A percentile compares a stretch with the other conserved stretches of the same genome.
Conservation (phyloP, 1,284 basidiomycete species). For the Cystobasidiaceae sp. region DNA sequence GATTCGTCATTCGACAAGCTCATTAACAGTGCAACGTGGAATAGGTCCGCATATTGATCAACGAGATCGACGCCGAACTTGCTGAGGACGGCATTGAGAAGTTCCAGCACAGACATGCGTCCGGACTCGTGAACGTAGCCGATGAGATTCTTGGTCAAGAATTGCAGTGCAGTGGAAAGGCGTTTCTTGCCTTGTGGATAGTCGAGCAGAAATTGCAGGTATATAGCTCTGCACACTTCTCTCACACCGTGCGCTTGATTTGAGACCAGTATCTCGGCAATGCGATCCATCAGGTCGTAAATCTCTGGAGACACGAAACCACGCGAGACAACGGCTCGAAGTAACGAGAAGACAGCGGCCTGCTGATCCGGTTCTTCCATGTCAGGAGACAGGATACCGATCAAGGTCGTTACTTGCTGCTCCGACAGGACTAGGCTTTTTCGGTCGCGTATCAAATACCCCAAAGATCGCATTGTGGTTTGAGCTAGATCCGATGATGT, state of each 20-base stretch:
- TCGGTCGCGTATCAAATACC: constrained; percentile 78
- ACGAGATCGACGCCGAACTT: constrained; percentile 80
- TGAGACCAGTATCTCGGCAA: constrained; percentile 91
- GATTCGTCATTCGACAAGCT: constrained; percentile 90
- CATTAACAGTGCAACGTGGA: constrained; percentile 90
- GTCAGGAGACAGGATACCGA: constrained; percentile 81
- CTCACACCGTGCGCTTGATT: constrained; percentile 86
- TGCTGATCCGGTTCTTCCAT: constrained; percentile 92
- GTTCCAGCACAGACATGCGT: constrained; percentile 83
- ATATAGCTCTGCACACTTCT: constrained; percentile 79
- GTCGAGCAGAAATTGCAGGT: constrained; percentile 92
- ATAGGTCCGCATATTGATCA: constrained; percentile 75
- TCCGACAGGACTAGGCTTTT: constrained; percentile 75
- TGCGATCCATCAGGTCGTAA: constrained; percentile 93
- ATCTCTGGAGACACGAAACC: constrained; percentile 93
- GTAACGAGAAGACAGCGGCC: constrained; percentile 75
- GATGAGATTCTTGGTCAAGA: constrained; percentile 87
- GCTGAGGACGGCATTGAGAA: constrained; percentile 71
- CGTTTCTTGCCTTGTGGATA: constrained; percentile 95
- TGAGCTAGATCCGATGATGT: constrained; percentile 89
- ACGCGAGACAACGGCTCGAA: constrained; percentile 85
- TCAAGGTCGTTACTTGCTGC: constrained; percentile 77
- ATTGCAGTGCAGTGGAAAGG: constrained; percentile 79
- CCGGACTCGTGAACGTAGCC: constrained; percentile 82
- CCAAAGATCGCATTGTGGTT: constrained; percentile 78